Evolutionary conservation across 805 yeast species (phyloP), one percentile per base, ranked within the genome.

Genomic region (Metschnikowia drakensbergensis): DNA sequence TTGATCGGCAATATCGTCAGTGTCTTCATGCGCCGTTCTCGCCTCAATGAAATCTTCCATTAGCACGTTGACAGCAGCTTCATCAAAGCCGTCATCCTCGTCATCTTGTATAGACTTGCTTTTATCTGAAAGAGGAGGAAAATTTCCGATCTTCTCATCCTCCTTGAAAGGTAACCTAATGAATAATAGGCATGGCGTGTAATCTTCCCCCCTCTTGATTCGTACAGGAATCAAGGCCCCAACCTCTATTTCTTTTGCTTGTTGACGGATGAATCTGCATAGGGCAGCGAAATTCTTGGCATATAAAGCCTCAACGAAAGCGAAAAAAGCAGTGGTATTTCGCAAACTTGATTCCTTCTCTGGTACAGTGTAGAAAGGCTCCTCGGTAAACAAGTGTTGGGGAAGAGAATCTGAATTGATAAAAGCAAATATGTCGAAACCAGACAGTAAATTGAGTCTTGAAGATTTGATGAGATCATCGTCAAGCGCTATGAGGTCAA

Each of bases 91-190:
- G 7, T 28, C 41, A 27, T 29, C 47, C 32, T n/a, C 44, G 5
- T 13, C 3, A 8, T 41, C 44, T 29, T 17, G 32, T 3, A 35
- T 40, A 2, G 37, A 32, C 37, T 47, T 36, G 4, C 13, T 30
- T 7, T 52, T 26, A 7, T 46, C 49, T 2, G 62, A 47, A 28
- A 71, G 57, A 7, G 37, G 32, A 0, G 73, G 71, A 55, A 85
- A 79, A 25, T 71, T 72, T 3, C 90, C 80, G 11, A 81, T 70
- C 54, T 80, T 79, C 53, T 82, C 85, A 62, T 90, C 96, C 54
- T 88, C 96, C 37, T 77, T 76, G 63, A 79, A 87, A 1, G 96
- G 94, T 9, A 89, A 60, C 40, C 83, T 68, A 9, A 75, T 74
- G 53, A 83, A 60, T 0, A 77, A 65, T 46, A 88, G 72, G 0